Evolutionary conservation across 352 stramenopile genomes (phyloP).

Genomic region (Pythium phragmiticola): DNA sequence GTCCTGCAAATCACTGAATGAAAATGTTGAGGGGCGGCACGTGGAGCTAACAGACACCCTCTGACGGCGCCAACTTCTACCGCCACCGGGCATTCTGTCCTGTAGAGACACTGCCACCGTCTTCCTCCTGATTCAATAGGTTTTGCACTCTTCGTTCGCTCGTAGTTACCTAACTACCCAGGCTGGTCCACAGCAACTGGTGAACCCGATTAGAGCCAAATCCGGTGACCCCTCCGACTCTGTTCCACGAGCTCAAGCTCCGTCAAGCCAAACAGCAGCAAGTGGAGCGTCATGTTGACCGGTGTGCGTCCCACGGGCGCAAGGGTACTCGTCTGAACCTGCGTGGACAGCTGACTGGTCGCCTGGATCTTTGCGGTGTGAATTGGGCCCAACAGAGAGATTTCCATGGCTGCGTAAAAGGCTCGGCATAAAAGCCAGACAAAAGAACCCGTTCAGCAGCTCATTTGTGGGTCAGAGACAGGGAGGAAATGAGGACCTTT

Average conservation of each 20-base stretch:
- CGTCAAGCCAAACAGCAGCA: no score
- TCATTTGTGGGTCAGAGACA: not conserved
- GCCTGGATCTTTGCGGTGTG: slow-evolving; percentile 1
- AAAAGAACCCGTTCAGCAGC: not conserved
- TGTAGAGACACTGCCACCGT: slow-evolving; percentile 8
- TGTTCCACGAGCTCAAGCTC: not conserved
- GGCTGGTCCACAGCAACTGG: not conserved
- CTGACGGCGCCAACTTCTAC: no score
- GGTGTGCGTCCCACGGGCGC: not conserved
- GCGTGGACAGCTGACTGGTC: not conserved
- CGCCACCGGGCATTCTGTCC: no score
- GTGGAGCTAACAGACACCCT: no score
- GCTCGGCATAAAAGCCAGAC: not conserved
- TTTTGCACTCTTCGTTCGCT: not conserved
- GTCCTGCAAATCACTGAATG: slow-evolving; percentile 6
- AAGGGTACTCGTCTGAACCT: not conserved
- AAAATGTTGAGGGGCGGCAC: not conserved
- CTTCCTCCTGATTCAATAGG: not conserved
- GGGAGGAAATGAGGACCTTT: not conserved
- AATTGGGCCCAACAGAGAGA: not conserved
- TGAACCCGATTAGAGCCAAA: not conserved
- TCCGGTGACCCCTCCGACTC: not conserved
- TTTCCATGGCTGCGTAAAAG: not conserved
- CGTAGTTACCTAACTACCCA: not conserved
- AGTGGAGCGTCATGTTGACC: not conserved